Conservation (phyloP, 2,329 filamentous ascomycete genomes). For the Fusarium nurragi region DNA sequence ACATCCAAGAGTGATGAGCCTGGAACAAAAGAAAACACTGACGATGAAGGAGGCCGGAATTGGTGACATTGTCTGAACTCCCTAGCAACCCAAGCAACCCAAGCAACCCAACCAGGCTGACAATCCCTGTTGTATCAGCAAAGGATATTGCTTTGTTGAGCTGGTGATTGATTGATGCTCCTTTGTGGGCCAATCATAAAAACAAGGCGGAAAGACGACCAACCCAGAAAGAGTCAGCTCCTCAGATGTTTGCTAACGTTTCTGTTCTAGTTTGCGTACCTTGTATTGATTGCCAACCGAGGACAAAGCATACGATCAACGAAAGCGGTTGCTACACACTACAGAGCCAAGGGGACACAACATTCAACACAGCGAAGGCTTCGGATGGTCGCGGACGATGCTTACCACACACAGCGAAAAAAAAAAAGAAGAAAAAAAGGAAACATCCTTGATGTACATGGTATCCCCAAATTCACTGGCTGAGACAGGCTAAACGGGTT, state of each 20-base stretch:
- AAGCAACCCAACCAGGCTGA: background rate
- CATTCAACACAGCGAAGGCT: background rate
- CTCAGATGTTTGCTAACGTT: background rate
- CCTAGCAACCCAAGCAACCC: background rate
- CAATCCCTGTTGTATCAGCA: background rate
- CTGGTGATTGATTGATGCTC: background rate
- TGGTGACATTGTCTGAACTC: background rate
- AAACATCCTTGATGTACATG: conserved; percentile 10
- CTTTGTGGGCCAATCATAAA: conserved; percentile 21
- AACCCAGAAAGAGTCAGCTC: background rate
- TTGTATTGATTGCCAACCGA: background rate
- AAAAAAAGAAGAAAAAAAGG: no score
- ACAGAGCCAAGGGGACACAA: background rate
- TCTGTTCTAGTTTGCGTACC: background rate
- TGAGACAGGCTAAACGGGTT: background rate
- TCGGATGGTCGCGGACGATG: background rate
- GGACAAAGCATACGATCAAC: background rate
- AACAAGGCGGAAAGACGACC: conserved; percentile 12
- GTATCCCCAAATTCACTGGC: conserved; percentile 3
- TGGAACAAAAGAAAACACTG: conserved; percentile 4
- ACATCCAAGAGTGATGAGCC: background rate
- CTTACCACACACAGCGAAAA: conserved; percentile 3
- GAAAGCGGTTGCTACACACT: background rate
- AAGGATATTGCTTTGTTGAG: conserved; percentile 24
- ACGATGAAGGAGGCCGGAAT: background rate